Percentiles rank a stretch among this genome's conserved stretches.
phyloP scores from a whole-genome alignment of 1,284 basidiomycete genomes.

The Abortiporus biennis region DNA sequence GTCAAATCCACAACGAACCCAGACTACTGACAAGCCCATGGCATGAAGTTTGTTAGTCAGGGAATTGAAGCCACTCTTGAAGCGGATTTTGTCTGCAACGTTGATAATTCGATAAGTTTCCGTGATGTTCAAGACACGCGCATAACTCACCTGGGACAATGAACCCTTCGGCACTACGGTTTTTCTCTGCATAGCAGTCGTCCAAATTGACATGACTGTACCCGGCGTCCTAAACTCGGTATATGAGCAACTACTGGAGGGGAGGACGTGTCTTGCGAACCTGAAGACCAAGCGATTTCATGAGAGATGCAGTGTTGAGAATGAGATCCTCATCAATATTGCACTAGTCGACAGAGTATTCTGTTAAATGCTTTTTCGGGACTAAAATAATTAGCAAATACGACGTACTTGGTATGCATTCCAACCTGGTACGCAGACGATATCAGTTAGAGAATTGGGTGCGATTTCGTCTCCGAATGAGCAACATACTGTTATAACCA shows the following conservation, averaged over 20 bases:
- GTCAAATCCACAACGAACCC: background rate
- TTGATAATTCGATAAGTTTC: background rate
- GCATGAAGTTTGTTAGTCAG: slow-evolving; percentile 39
- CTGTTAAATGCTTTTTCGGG: background rate
- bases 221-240: slow-evolving; percentile 24
- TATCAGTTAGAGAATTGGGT: background rate
- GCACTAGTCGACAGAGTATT: slow-evolving; percentile 19
- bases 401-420: slow-evolving; percentile 24
- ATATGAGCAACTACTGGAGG: background rate
- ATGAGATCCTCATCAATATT: slow-evolving; percentile 32
- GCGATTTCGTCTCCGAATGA: background rate
- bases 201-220: slow-evolving; percentile 34
- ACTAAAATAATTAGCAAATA: background rate
- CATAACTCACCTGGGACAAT: slow-evolving; percentile 25
- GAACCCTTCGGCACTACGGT: slow-evolving; percentile 23
- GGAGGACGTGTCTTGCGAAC: slow-evolving; percentile 7
- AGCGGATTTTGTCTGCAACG: slow-evolving; percentile 24
- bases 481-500: slow-evolving; percentile 28
- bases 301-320: slow-evolving; percentile 26
- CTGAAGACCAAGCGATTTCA: slow-evolving; percentile 30
- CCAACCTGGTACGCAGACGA: slow-evolving; percentile 21
- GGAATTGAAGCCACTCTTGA: slow-evolving; percentile 39
- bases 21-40: slow-evolving; percentile 37
- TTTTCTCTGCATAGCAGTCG: slow-evolving; percentile 35
- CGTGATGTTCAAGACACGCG: background rate